Percentiles rank a stretch among this genome's conserved stretches.
These are phyloP conservation scores for Glycine tomentella DNA, from an alignment of 306 rosid genomes.

Conservation along the genomic window DNA sequence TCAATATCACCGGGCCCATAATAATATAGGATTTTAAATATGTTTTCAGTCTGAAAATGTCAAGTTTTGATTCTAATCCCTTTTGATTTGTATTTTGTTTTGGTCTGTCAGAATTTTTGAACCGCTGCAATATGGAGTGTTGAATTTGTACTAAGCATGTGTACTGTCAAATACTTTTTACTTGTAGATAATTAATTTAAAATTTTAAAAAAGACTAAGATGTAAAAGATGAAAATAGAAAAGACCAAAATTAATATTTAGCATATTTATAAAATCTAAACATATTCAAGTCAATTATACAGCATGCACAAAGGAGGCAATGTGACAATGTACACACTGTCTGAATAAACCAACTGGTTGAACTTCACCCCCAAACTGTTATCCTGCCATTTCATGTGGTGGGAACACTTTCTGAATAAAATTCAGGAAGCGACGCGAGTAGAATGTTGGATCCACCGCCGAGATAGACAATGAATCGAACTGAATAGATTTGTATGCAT, in stretches of 20 bases:
- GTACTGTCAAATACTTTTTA: no score
- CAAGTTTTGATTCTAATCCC: no score
- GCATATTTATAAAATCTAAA: background rate
- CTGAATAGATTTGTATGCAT: conserved; percentile 85
- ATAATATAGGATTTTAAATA: no score
- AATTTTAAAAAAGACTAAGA: no score
- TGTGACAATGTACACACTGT: conserved; percentile 24
- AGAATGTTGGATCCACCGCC: conserved; percentile 92
- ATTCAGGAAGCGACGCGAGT: conserved; percentile 89
- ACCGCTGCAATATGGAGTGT: no score
- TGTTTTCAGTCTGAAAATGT: no score
- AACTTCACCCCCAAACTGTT: conserved; percentile 38
- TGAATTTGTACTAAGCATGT: no score
- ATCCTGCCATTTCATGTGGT: conserved; percentile 55
- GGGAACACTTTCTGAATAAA: conserved; percentile 91
- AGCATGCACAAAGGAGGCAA: conserved; percentile 43
- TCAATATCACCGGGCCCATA: no score
- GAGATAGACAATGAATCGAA: conserved; percentile 93
- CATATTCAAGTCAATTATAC: background rate
- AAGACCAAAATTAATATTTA: background rate
- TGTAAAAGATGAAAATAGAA: no score
- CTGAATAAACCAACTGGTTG: conserved; percentile 16
- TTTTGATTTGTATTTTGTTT: no score
- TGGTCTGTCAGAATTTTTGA: no score
- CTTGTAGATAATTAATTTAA: no score